Conservation (phyloP, 805 yeast genomes). For the Starmerella kuoi region DNA sequence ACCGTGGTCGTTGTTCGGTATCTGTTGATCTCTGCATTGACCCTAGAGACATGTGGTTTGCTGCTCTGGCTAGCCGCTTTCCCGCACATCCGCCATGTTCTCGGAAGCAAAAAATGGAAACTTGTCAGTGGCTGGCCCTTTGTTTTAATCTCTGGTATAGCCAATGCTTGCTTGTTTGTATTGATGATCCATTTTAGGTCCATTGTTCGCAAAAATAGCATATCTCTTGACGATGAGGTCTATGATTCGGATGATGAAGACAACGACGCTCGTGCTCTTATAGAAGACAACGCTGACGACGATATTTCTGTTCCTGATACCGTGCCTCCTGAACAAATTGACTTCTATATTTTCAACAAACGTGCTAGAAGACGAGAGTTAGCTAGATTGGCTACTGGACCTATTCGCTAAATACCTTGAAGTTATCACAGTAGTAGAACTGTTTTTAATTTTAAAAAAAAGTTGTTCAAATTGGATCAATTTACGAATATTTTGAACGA, state of each 20-base stretch:
- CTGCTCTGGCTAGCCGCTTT: conserved; percentile 15
- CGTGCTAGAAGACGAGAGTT: conserved; percentile 21
- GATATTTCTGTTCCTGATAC: conserved; percentile 21
- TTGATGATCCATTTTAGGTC: conserved; percentile 22
- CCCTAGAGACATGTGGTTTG: conserved; percentile 19
- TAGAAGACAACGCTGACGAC: conserved; percentile 8
- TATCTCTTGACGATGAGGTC: conserved; percentile 14
- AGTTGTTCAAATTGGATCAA: too few species aligned
- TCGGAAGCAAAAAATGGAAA: conserved; percentile 20
- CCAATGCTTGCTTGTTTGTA: conserved; percentile 14
- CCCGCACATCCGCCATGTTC: conserved; percentile 14
- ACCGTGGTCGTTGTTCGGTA: conserved; percentile 15
- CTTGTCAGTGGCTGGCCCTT: conserved; percentile 21
- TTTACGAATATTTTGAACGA: too few species aligned
- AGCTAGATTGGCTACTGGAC: conserved; percentile 5
- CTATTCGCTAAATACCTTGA: too few species aligned
- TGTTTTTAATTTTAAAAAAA: too few species aligned
- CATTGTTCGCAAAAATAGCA: conserved; percentile 14
- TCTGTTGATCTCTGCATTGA: conserved; percentile 20
- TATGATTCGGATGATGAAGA: conserved; percentile 18
- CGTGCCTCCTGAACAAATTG: conserved; percentile 21
- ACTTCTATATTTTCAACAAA: conserved; percentile 22
- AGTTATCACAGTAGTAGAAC: too few species aligned
- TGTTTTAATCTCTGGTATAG: conserved; percentile 17
- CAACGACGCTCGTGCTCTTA: conserved; percentile 11